Base-by-base conservation (phyloP, 805 yeast genomes). In the Tetrapisispora pingtungensis region DNA sequence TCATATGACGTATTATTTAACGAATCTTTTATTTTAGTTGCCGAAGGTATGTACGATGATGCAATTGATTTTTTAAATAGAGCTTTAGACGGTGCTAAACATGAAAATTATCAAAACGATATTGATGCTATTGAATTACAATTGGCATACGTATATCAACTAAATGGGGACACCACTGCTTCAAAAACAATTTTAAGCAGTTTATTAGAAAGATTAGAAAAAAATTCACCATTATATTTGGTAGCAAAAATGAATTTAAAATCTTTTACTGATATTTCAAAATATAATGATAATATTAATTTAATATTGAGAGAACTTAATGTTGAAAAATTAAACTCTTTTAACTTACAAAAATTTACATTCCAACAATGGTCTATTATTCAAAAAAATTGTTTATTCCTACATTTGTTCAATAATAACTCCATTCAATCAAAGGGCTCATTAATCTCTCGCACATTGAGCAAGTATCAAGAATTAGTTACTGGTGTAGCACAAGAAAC, bases 1-100 rank as follows among this genome's bases (percentile, higher is more conserved):
- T 71, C 78, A 2, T 80, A 82, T 57, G 94, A 84, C 59, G 64
- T 74, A 36, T 54, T 75, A 17, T 81, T 81, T 63, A 84, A 84
- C 62, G 75, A 79, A 32, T 74, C 89, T 0, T 65, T 81, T 55
- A 70, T 81, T 22, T 66, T 69, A 35, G 54, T 79, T 31, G 69
- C 75, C 10, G 66, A 64, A 31, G 70, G 69, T 3, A 62, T 76
- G 40, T 64, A 64, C 36, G 45, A 54, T 0, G 51, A 58, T 22
- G 66, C 84, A 2, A 55, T 78, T 24, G 57, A 61, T 8, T 51
- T 72, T 20, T 63, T 82, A 45, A 61, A 69, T 15, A 50, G 57
- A 33, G 81, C 88, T 1, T 59, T 69, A 24, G 45, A 56, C 1
- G 50, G 67, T 41, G 73, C 74, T 22, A 68, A 65, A 19, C 54